Conservation (phyloP, 805 yeast genomes). For the Candida pseudofarinosa region DNA sequence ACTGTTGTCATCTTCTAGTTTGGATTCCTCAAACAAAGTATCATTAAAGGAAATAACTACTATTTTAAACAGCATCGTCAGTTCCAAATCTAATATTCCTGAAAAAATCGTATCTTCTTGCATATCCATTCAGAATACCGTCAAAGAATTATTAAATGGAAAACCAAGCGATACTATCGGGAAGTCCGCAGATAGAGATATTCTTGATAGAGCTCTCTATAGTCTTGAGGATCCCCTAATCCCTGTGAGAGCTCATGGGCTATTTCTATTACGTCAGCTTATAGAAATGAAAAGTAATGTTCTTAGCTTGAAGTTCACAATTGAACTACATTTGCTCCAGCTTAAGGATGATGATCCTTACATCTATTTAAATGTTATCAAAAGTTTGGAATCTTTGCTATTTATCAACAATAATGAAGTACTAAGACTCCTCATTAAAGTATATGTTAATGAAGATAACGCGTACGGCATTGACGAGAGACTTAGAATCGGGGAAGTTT, state of each 20-base stretch:
- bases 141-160: conserved; percentile 24
- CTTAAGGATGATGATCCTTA: conserved; percentile 81
- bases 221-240: conserved; percentile 72
- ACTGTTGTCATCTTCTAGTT: conserved; percentile 19
- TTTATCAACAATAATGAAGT: conserved; percentile 37
- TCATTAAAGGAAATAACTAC: conserved; percentile 25
- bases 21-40: conserved; percentile 24
- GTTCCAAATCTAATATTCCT: conserved; percentile 5
- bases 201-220: conserved; percentile 56
- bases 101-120: conserved; percentile 12
- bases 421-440: conserved; percentile 27
- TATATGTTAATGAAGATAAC: conserved; percentile 31
- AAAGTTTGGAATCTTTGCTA: conserved; percentile 65
- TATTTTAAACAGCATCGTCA: conserved; percentile 9
- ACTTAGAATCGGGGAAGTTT: conserved; percentile 79
- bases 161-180: conserved; percentile 16
- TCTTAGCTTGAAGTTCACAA: conserved; percentile 48
- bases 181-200: conserved; percentile 32
- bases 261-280: conserved; percentile 57
- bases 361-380: conserved; percentile 78
- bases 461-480: conserved; percentile 53
- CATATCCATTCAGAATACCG: conserved; percentile 26
- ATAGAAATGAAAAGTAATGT: conserved; percentile 48
- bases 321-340: conserved; percentile 59
- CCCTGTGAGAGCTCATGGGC: conserved; percentile 85